These are phyloP conservation scores for Mycena vitilis DNA, from an alignment of 768 basidiomycete genomes.

Conservation along the genomic window DNA sequence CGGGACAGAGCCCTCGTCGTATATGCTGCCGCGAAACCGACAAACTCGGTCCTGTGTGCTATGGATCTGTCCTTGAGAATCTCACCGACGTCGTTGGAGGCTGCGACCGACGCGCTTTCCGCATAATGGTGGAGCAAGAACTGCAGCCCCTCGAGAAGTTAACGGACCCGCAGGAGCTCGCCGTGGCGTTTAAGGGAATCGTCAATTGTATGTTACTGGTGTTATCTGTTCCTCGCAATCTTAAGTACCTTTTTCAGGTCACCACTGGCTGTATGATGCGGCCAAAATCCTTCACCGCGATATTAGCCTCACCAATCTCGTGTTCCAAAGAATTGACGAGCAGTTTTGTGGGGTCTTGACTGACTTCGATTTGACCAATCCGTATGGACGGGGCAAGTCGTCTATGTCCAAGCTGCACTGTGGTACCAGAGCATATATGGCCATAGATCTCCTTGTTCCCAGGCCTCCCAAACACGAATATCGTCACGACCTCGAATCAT, in stretches of 20 bases:
- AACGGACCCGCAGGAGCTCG: background rate
- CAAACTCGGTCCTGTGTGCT: background rate
- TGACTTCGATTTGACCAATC: slow-evolving; percentile 9
- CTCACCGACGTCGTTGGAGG: background rate
- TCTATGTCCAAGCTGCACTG: slow-evolving; percentile 38
- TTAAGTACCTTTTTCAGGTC: slow-evolving; percentile 3
- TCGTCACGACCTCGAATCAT: slow-evolving; percentile 44
- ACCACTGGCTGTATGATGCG: slow-evolving; percentile 5
- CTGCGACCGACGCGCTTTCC: slow-evolving; percentile 7
- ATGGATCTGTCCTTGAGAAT: background rate
- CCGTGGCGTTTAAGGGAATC: background rate
- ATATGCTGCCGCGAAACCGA: background rate
- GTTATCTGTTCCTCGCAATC: background rate
- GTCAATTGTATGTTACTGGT: background rate
- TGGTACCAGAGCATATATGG: slow-evolving; percentile 46
- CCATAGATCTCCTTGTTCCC: slow-evolving; percentile 39
- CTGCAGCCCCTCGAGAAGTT: background rate
- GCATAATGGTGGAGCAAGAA: background rate
- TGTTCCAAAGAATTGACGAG: background rate
- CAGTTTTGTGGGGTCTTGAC: slow-evolving; percentile 2
- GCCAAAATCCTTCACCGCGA: slow-evolving; percentile 1
- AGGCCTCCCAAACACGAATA: slow-evolving; percentile 38
- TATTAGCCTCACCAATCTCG: background rate
- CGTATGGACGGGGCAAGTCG: background rate
- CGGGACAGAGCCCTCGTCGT: background rate